Conservation (phyloP, 495 filamentous ascomycete species). For the Entonaema liquescens region DNA sequence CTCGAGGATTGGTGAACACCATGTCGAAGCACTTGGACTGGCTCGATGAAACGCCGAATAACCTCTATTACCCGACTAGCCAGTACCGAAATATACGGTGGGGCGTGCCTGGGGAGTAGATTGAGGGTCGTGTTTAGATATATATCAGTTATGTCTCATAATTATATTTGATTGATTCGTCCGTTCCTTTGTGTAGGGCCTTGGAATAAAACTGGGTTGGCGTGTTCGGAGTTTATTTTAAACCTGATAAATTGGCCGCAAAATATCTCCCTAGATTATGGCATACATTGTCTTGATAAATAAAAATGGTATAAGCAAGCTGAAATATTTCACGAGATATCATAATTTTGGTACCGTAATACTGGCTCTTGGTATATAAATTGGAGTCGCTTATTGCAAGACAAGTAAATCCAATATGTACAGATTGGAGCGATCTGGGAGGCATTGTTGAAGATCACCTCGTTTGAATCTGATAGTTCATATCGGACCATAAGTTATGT, state of each 20-base stretch:
- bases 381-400: background rate
- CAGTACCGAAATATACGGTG: constrained; percentile 74
- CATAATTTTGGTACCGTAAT: background rate
- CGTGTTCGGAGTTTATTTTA: constrained; percentile 5
- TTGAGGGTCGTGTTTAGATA: background rate
- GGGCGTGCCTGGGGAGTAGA: constrained; percentile 54
- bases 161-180: background rate
- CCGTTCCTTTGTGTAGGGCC: constrained; percentile 1
- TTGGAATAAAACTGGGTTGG: constrained; percentile 18
- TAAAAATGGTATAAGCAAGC: constrained; percentile 5
- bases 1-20: constrained; percentile 69
- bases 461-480: background rate
- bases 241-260: background rate
- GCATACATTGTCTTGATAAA: background rate
- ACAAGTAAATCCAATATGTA: constrained; percentile 11
- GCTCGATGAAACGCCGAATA: constrained; percentile 70
- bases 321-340: background rate
- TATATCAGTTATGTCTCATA: background rate
- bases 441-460: constrained; percentile 3
- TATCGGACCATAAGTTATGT: constrained; percentile 54
- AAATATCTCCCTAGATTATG: constrained; percentile 4
- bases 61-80: constrained; percentile 70
- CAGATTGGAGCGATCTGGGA: background rate
- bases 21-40: constrained; percentile 61
- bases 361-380: background rate